phyloP scores from a whole-genome alignment of 1,139 yeast genomes.

The Meyerozyma athensensis region DNA sequence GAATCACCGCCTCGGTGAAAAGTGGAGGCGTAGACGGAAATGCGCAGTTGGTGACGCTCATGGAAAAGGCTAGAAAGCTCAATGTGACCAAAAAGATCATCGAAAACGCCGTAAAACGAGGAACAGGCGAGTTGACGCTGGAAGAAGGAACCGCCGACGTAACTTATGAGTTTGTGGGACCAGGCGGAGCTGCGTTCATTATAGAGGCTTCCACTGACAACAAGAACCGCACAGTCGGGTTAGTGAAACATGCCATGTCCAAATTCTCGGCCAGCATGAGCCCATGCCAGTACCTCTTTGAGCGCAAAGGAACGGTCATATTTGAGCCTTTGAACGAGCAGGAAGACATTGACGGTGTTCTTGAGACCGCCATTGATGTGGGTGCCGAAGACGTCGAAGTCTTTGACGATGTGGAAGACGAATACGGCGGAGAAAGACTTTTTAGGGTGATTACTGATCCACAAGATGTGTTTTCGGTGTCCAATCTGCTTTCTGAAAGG shows the following conservation, averaged over 20 bases:
- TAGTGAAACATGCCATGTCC: slow-evolving; percentile 70
- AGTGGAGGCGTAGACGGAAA: slow-evolving; percentile 55
- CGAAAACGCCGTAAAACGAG: slow-evolving; percentile 83
- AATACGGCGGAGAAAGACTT: slow-evolving; percentile 36
- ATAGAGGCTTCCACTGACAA: slow-evolving; percentile 88
- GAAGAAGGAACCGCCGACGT: slow-evolving; percentile 37
- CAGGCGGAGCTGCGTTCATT: slow-evolving; percentile 83
- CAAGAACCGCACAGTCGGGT: slow-evolving; percentile 74
- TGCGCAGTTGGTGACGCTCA: slow-evolving; percentile 64
- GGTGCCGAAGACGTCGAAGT: slow-evolving; percentile 83
- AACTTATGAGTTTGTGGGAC: slow-evolving; percentile 88
- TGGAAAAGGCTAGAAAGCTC: slow-evolving; percentile 73
- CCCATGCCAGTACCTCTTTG: slow-evolving; percentile 75
- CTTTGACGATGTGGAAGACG: slow-evolving; percentile 36
- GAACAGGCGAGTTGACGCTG: slow-evolving; percentile 49
- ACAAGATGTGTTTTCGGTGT: slow-evolving; percentile 54
- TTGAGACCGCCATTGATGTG: slow-evolving; percentile 69
- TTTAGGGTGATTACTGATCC: slow-evolving; percentile 54
- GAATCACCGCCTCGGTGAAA: slow-evolving; percentile 71
- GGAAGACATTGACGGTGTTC: slow-evolving; percentile 53
- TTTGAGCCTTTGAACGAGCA: slow-evolving; percentile 37
- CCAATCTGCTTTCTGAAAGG: slow-evolving; percentile 48
- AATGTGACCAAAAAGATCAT: slow-evolving; percentile 82
- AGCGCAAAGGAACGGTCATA: slow-evolving; percentile 67
- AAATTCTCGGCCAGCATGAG: slow-evolving; percentile 68